phyloP scores from a whole-genome alignment of 305 asterid genomes.

The Rubia tinctorum region DNA sequence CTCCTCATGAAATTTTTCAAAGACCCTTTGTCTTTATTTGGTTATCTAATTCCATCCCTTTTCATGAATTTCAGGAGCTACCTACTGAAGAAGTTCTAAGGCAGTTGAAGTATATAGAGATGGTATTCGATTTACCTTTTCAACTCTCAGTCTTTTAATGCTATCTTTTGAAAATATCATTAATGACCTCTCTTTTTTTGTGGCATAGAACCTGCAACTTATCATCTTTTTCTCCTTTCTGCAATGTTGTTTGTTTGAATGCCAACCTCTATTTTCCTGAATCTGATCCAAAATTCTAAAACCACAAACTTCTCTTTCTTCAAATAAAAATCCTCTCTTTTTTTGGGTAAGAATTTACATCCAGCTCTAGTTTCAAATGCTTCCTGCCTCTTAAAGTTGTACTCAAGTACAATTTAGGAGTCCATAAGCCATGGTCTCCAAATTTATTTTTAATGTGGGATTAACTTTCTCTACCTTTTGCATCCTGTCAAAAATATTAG shows the following conservation, averaged over 20 bases:
- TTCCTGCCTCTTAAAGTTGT: not conserved
- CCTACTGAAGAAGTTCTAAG: slow-evolving; percentile 70
- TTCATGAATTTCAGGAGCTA: slow-evolving; percentile 62
- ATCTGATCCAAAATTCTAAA: not conserved
- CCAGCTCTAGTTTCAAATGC: not conserved
- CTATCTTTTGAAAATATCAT: not conserved
- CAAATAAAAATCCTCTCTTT: not conserved
- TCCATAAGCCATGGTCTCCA: not conserved
- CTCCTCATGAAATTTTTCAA: not conserved
- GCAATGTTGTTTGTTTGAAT: not conserved
- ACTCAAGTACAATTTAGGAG: no score
- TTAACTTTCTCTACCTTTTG: not conserved
- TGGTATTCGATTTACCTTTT: slow-evolving; percentile 36
- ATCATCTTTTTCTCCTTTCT: not conserved
- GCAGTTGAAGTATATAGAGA: slow-evolving; percentile 74
- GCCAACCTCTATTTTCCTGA: not conserved
- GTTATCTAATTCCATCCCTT: not conserved
- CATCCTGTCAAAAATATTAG: not conserved
- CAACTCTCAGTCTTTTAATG: not conserved
- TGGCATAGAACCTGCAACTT: not conserved
- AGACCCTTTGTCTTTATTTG: not conserved
- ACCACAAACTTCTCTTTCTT: not conserved
- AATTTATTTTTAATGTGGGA: not conserved
- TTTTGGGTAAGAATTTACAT: not conserved
- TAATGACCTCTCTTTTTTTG: not conserved